Percentiles rank a stretch among this genome's conserved stretches.
These are phyloP conservation scores for Aspergillus arachidicola DNA, from an alignment of 2,329 filamentous ascomycete species.

Conservation along the genomic window DNA sequence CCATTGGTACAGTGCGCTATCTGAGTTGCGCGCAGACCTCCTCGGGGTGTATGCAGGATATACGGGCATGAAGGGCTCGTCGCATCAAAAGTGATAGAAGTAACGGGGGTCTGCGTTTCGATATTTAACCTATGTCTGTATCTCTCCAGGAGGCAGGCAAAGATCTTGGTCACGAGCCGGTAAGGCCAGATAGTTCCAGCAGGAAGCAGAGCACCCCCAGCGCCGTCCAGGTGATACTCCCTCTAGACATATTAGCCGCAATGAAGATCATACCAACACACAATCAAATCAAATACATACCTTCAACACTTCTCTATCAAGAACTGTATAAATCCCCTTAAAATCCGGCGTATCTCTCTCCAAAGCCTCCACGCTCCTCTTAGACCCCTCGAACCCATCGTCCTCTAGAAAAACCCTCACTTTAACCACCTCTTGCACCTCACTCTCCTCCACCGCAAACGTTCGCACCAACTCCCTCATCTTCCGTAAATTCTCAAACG, in stretches of 20 bases:
- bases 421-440: constrained; percentile 26
- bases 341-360: constrained; percentile 26
- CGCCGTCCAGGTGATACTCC: constrained; percentile 22
- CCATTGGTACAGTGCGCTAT: constrained; percentile 50
- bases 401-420: constrained; percentile 29
- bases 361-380: constrained; percentile 22
- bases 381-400: constrained; percentile 22
- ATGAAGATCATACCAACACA: background rate
- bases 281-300: background rate
- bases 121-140: constrained; percentile 31
- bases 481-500: constrained; percentile 38
- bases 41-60: constrained; percentile 39
- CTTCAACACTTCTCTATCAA: constrained; percentile 16
- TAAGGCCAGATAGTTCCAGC: constrained; percentile 42
- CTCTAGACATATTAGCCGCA: background rate
- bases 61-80: constrained; percentile 20
- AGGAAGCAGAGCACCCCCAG: constrained; percentile 29
- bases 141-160: constrained; percentile 23
- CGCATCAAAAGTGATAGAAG: constrained; percentile 23
- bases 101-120: constrained; percentile 36
- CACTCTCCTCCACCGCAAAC: constrained; percentile 32
- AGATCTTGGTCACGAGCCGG: constrained; percentile 35
- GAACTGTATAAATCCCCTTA: constrained; percentile 28
- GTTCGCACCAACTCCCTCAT: constrained; percentile 41
- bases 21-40: constrained; percentile 35